Evolutionary conservation across 768 basidiomycete species (phyloP).

Genomic region (Mycena vitilis): DNA sequence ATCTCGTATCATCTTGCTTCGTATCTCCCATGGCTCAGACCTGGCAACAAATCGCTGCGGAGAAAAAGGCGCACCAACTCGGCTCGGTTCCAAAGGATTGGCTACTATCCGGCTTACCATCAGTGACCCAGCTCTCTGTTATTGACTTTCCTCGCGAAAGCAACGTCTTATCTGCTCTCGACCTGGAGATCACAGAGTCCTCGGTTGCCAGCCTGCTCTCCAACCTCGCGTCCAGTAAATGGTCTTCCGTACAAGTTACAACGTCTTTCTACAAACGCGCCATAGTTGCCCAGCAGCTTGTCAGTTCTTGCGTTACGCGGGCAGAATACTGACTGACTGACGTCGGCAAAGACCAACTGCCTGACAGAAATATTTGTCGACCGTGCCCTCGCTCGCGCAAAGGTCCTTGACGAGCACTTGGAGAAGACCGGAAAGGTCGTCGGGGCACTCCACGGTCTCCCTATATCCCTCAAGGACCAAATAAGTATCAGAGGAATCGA

Average conservation of each 20-base stretch:
- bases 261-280: conserved; percentile 83
- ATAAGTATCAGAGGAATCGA: conserved; percentile 76
- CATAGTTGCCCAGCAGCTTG: conserved; percentile 82
- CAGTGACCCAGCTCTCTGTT: conserved; percentile 63
- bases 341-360: conserved; percentile 73
- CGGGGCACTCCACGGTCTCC: conserved; percentile 82
- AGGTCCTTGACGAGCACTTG: conserved; percentile 72
- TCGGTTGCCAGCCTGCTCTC: conserved; percentile 58
- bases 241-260: conserved; percentile 76
- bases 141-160: conserved; percentile 63
- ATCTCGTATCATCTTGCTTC: not conserved
- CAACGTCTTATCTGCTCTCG: conserved; percentile 65
- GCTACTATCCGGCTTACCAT: conserved; percentile 61
- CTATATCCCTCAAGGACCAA: conserved; percentile 83
- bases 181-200: conserved; percentile 62
- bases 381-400: conserved; percentile 71
- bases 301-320: conserved; percentile 45
- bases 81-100: conserved; percentile 74
- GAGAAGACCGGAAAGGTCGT: conserved; percentile 70
- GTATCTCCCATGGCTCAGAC: conserved; percentile 15
- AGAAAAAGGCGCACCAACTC: conserved; percentile 65
- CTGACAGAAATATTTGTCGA: conserved; percentile 88
- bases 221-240: conserved; percentile 64
- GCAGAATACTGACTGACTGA: conserved; percentile 5
- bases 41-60: conserved; percentile 66